Base-by-base conservation (phyloP, 352 stramenopile species). In the Globisporangium radiosum region DNA sequence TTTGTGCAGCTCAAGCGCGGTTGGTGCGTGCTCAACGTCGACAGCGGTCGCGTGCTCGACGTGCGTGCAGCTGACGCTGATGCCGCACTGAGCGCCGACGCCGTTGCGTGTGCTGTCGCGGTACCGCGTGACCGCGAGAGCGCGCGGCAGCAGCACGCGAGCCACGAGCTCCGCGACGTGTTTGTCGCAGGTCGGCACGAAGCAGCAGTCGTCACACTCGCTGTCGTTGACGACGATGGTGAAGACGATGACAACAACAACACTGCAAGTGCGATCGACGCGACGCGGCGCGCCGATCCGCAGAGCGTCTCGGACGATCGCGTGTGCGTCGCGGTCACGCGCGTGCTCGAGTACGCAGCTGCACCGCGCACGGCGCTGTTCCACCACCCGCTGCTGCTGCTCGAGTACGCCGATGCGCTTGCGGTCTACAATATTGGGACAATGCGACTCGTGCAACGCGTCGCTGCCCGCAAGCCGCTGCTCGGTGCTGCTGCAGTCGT, bases 301-400 rank as follows among this genome's bases (percentile, higher is more conserved):
- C 60, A 76, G 13, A 75, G 77, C 54, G 19, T 84, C 39, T 75
- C 70, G 53, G 66, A 68, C 11, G 76, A 73, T 47, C 68, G 60
- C 19, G 53, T 84, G 37, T 69, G 68, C 43, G 52, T 91, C 40
- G 74, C 72, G 33, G 70, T 83, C 14, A 72, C 85, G 53, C 71
- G 67, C 33, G 64, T 76, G 33, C 38, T 88, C 40, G 66, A 71
- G 59, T 87, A 82, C 60, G 76, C 80, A 25, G 61, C 61, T 13
- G 42, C 77, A 1, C 81, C 81, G 1, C 69, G 69, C 10, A 64
- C 54, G 1, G 77, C 62, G 0, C 78, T 70, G 55, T 83, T 76
- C 61, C 82, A 92, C 62, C 75, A 88, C 19, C 85, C 82, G 10
- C 87, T 88, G 54, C 51, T 94, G 47, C 56, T 94, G 39, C 59